Percentiles rank a stretch among this genome's conserved stretches.
These are phyloP conservation scores for Myxozyma mucilagina DNA, from an alignment of 805 yeast species.

Conservation along the genomic window DNA sequence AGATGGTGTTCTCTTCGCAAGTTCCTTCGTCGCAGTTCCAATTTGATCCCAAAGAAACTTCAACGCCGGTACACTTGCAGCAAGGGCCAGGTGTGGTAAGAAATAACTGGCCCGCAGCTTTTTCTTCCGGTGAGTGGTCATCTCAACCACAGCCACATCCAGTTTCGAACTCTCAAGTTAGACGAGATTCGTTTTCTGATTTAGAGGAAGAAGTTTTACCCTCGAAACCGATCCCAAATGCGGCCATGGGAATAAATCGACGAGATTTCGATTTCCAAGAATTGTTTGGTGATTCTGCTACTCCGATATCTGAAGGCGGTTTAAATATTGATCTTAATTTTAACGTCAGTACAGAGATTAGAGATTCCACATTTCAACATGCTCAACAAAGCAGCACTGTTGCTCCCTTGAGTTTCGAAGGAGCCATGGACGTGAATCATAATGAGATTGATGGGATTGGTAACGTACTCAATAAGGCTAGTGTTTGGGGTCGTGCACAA, in stretches of 20 bases:
- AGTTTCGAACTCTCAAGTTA: neutral
- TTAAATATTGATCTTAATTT: neutral
- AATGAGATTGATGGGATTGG: slow-evolving; percentile 13
- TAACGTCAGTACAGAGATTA: neutral
- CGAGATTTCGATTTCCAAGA: slow-evolving; percentile 3
- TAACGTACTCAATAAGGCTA: slow-evolving; percentile 8
- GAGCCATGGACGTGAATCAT: neutral
- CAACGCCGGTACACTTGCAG: neutral
- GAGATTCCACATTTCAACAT: slow-evolving; percentile 2
- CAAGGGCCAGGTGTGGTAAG: neutral
- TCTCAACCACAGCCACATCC: neutral
- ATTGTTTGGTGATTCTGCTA: neutral
- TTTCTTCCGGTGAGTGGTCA: neutral
- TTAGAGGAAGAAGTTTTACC: slow-evolving; percentile 3
- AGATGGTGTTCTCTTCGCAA: neutral
- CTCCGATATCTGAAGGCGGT: slow-evolving; percentile 1
- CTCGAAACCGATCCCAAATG: neutral
- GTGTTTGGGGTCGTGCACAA: slow-evolving; percentile 15
- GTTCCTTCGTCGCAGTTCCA: slow-evolving; percentile 5
- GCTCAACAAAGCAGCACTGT: neutral
- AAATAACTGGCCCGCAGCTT: neutral
- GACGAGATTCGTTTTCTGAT: neutral
- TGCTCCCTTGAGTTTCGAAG: neutral
- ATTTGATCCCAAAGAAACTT: slow-evolving; percentile 9
- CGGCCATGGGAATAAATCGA: neutral